phyloP scores from a whole-genome alignment of 116 monocot species.

The Cymodocea nodosa region DNA sequence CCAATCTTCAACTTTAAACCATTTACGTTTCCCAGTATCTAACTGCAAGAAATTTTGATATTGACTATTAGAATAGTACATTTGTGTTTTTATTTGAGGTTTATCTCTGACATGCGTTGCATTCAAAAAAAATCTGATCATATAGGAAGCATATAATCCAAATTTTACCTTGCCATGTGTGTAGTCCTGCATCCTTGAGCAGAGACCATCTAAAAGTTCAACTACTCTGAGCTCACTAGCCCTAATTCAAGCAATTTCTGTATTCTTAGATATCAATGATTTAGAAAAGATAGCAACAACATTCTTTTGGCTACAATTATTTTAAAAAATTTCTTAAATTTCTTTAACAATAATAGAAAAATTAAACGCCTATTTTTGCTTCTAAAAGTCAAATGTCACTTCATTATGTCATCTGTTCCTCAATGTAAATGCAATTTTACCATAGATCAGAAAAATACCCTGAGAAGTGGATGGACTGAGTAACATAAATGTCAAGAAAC shows the following conservation, averaged over 20 bases:
- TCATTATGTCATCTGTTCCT: no score
- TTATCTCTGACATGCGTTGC: background rate
- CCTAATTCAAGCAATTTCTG: slow-evolving; percentile 18
- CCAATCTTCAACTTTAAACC: slow-evolving; percentile 81
- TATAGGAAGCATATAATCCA: background rate
- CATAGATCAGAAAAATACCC: no score
- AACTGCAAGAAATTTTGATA: slow-evolving; percentile 28
- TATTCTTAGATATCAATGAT: background rate
- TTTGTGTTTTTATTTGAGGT: background rate
- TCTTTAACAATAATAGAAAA: background rate
- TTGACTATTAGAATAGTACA: background rate
- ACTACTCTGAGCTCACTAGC: slow-evolving; percentile 84
- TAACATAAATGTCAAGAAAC: no score
- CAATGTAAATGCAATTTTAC: no score
- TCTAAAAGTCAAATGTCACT: no score
- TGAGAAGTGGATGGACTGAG: no score
- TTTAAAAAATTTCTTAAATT: background rate
- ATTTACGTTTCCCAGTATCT: slow-evolving; percentile 46
- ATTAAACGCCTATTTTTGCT: background rate
- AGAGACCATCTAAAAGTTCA: slow-evolving; percentile 91
- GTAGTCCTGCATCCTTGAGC: slow-evolving; percentile 91
- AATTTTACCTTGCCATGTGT: slow-evolving; percentile 48
- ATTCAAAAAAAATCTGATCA: background rate
- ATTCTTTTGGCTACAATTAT: background rate
- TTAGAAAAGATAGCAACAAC: background rate